Evolutionary conservation across 164 flowering plant genomes (phyloP), one percentile per base, ranked within the genome.

Genomic region (Kingdonia uniflora): DNA sequence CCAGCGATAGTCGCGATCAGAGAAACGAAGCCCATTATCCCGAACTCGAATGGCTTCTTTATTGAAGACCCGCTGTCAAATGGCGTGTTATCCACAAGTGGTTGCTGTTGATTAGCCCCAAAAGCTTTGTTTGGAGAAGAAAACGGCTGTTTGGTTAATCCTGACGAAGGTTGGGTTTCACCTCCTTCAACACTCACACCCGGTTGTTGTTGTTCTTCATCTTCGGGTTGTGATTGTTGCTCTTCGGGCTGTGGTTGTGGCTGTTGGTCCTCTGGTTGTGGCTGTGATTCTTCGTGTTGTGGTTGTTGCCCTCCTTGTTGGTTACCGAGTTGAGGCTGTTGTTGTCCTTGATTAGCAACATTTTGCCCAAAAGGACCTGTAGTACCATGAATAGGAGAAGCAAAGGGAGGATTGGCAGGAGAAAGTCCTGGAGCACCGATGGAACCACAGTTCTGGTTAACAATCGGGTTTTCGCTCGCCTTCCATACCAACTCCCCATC

Each of bases 371-470:
- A 70, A 12, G 64, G 71, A 39, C 59, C 19, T 13, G 19, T 53
- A 14, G 40, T 38, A 5, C 65, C 65, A 25, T 61, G 45, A 26
- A 67, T 54, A 46, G 78, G 74, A 3, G 54, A 29, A 22, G 68
- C 70, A 54, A 67, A 74, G 15, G 78, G 74, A 39, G 78, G 70
- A 19, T 45, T 42, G n/a, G 58, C 72, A 19, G 70, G 49, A 26
- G 26, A 11, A 52, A 63, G 23, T 6, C 70, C 74, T 0, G 77
- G 77, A 20, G 68, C 37, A 5, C 74, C 77, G 3, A 70, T 25
- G 0, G 78, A 67, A 12, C 78, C 74, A 29, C 77, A 74, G 15
- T 63, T 66, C 43, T 74, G 74, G 49, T 65, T 68, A 13, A 29
- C 54, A 13, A 40, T 38, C 1, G 70, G 72, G 51, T 65, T 54